These are phyloP conservation scores for Cynara cardunculus DNA, from an alignment of 129 eudicot species.

Conservation along the genomic window DNA sequence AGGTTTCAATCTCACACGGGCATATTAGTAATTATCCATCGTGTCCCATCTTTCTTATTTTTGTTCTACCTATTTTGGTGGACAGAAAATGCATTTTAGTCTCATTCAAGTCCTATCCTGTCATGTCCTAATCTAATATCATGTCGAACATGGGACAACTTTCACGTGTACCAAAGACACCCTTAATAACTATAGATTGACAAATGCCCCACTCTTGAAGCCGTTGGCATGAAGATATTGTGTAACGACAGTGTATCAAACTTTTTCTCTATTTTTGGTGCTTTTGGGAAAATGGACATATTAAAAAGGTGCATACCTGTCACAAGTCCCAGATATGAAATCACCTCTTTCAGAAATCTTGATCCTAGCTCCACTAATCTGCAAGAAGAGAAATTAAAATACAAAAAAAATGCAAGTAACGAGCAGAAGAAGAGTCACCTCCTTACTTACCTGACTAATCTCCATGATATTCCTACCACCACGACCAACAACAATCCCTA, in stretches of 20 bases:
- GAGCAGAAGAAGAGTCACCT: not conserved
- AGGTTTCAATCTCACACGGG: too few species aligned
- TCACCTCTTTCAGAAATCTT: constrained; percentile 92
- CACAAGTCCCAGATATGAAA: constrained; percentile 85
- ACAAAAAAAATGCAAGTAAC: not conserved
- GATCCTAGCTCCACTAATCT: constrained; percentile 87
- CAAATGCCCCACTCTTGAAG: not conserved
- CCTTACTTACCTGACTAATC: constrained; percentile 64
- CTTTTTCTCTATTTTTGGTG: not conserved
- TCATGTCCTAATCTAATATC: too few species aligned
- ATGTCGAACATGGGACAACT: too few species aligned
- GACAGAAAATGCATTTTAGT: too few species aligned
- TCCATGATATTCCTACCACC: constrained; percentile 85
- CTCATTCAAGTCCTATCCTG: too few species aligned
- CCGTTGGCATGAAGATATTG: not conserved
- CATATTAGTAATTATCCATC: too few species aligned
- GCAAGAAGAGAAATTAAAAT: constrained; percentile 16
- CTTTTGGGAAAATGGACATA: not conserved
- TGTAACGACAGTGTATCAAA: too few species aligned
- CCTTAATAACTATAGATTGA: not conserved
- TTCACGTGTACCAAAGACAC: too few species aligned
- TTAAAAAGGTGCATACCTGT: constrained; percentile 45
- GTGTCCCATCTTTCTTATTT: too few species aligned
- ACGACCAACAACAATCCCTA: constrained; percentile 89
- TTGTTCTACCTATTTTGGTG: too few species aligned